Conservation (phyloP, 2,329 filamentous ascomycete species). For the Alternaria longipes region DNA sequence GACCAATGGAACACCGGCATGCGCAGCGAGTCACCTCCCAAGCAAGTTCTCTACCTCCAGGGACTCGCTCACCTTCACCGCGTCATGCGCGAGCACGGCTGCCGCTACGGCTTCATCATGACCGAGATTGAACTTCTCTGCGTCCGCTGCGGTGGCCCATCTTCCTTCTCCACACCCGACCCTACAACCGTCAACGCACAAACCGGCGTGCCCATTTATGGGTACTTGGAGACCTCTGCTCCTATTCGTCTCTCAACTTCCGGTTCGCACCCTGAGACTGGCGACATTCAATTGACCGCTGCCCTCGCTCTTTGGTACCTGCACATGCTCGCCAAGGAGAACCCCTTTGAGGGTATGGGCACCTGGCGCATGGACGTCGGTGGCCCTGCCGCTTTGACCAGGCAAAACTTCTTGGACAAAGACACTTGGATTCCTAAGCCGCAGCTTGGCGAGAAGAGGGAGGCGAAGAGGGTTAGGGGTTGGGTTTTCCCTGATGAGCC, state of each 20-base stretch:
- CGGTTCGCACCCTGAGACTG: constrained; percentile 44
- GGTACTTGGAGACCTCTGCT: constrained; percentile 79
- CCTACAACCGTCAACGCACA: constrained; percentile 54
- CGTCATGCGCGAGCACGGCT: constrained; percentile 91
- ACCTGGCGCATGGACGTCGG: constrained; percentile 77
- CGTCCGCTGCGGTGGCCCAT: constrained; percentile 75
- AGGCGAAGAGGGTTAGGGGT: constrained; percentile 75
- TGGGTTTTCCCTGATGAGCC: constrained; percentile 81
- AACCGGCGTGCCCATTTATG: constrained; percentile 77
- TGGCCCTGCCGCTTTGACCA: constrained; percentile 75
- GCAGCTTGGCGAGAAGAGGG: constrained; percentile 77
- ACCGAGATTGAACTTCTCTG: constrained; percentile 95
- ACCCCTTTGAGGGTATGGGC: constrained; percentile 66
- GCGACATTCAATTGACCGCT: constrained; percentile 68
- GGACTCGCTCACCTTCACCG: constrained; percentile 87
- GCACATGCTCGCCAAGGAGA: constrained; percentile 74
- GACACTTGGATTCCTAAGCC: constrained; percentile 79
- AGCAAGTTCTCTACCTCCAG: constrained; percentile 87
- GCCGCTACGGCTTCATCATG: constrained; percentile 94
- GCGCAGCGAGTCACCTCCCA: constrained; percentile 83
- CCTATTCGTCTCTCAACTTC: constrained; percentile 64
- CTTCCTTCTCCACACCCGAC: constrained; percentile 39
- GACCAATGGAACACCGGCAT: constrained; percentile 96
- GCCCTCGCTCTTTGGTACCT: constrained; percentile 80
- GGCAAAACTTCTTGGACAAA: constrained; percentile 73